phyloP scores from a whole-genome alignment of 495 filamentous ascomycete species.

The Evansstolkia leycettana region DNA sequence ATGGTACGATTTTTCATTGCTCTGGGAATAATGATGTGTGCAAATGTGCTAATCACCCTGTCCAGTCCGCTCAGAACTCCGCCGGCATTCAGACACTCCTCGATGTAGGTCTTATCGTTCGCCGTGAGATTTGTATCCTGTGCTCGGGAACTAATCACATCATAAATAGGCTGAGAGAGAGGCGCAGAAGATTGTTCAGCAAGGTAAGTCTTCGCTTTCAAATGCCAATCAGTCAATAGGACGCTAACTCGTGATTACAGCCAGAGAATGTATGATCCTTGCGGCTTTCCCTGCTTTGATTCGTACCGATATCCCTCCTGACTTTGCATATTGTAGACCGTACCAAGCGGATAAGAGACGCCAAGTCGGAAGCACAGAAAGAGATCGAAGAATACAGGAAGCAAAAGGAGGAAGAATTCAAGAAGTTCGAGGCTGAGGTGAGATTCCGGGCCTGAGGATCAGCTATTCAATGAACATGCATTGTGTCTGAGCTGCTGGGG shows the following conservation, averaged over 20 bases:
- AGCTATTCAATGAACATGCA: neutral
- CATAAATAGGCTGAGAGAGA: slow-evolving; percentile 78
- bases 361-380: slow-evolving; percentile 89
- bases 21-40: no score
- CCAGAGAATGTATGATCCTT: slow-evolving; percentile 55
- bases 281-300: slow-evolving; percentile 3
- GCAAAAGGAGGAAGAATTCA: slow-evolving; percentile 86
- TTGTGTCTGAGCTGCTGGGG: neutral
- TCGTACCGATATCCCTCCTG: slow-evolving; percentile 4
- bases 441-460: slow-evolving; percentile 5
- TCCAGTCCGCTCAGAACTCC: slow-evolving; percentile 93
- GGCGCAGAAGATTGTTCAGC: slow-evolving; percentile 97
- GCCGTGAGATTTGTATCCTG: neutral
- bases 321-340: slow-evolving; percentile 51
- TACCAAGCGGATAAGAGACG: slow-evolving; percentile 93
- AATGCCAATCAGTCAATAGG: slow-evolving; percentile 17
- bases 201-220: slow-evolving; percentile 45
- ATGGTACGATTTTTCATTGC: slow-evolving; percentile 22
- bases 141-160: slow-evolving; percentile 14
- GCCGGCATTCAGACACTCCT: slow-evolving; percentile 96
- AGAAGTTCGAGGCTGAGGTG: slow-evolving; percentile 89
- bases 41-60: slow-evolving; percentile 14
- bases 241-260: slow-evolving; percentile 26
- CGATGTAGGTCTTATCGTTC: slow-evolving; percentile 59
- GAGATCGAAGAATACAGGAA: slow-evolving; percentile 92